Evolutionary conservation across 495 filamentous ascomycete species (phyloP).

Genomic region (Saxophila tyrrhenica): DNA sequence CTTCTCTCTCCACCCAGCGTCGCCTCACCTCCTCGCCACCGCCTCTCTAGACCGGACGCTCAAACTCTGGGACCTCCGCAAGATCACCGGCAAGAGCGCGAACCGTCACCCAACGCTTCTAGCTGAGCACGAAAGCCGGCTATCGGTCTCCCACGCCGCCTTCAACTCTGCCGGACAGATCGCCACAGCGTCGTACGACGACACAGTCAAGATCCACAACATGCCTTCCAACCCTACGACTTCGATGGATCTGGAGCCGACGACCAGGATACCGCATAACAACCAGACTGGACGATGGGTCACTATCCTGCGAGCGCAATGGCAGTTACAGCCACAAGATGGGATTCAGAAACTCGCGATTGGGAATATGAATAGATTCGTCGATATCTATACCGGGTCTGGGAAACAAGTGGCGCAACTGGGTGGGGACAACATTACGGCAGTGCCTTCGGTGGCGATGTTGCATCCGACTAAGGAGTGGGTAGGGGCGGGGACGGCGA

Average conservation of each 20-base stretch:
- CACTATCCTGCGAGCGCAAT: constrained; percentile 77
- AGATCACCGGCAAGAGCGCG: constrained; percentile 45
- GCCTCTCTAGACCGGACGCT: constrained; percentile 82
- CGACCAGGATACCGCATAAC: constrained; percentile 65
- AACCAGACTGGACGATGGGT: constrained; percentile 88
- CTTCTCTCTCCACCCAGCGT: constrained; percentile 66
- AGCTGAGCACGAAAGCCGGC: constrained; percentile 66
- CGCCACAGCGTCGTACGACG: constrained; percentile 87
- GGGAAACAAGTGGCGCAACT: constrained; percentile 89
- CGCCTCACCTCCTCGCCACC: constrained; percentile 76
- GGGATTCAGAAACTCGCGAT: constrained; percentile 78
- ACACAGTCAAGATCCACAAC: constrained; percentile 82
- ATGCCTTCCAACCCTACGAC: constrained; percentile 35
- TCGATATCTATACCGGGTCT: constrained; percentile 69
- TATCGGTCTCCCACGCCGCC: constrained; percentile 83
- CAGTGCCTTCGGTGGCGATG: constrained; percentile 83
- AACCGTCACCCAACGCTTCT: constrained; percentile 52
- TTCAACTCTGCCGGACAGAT: constrained; percentile 74
- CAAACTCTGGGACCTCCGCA: constrained; percentile 86
- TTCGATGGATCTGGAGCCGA: constrained; percentile 55
- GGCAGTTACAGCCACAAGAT: constrained; percentile 70
- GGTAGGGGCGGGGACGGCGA: constrained; percentile 85
- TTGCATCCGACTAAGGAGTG: constrained; percentile 84
- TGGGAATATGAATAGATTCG: constrained; percentile 95
- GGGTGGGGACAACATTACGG: constrained; percentile 76